Percentiles rank a stretch among this genome's conserved stretches.
Conservation (phyloP, 768 basidiomycete species). For the Megacollybia marginata region DNA sequence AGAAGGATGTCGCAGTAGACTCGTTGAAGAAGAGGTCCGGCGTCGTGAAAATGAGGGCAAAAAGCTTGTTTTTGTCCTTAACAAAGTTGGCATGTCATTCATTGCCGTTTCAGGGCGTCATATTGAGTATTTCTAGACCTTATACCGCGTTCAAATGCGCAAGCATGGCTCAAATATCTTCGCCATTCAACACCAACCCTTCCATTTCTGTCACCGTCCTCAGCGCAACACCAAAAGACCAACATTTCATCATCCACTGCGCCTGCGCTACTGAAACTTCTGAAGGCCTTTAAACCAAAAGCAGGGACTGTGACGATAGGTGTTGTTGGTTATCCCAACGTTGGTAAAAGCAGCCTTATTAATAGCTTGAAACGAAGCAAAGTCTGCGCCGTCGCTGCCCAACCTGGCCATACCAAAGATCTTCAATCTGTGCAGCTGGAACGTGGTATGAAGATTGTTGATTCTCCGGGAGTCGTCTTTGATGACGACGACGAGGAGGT, state of each 20-base stretch:
- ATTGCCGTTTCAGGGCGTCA: background rate
- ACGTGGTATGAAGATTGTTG: constrained; percentile 85
- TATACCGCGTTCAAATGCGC: constrained; percentile 80
- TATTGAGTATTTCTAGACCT: constrained; percentile 49
- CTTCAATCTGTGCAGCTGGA: constrained; percentile 90
- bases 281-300: constrained; percentile 77
- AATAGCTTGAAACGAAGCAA: constrained; percentile 87
- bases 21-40: constrained; percentile 92
- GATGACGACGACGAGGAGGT: constrained; percentile 62
- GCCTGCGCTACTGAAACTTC: constrained; percentile 68
- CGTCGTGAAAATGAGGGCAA: constrained; percentile 84
- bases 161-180: constrained; percentile 86
- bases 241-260: constrained; percentile 76
- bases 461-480: constrained; percentile 97
- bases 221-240: constrained; percentile 69
- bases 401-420: constrained; percentile 90
- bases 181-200: constrained; percentile 89
- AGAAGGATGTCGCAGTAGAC: constrained; percentile 82
- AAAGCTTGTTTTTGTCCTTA: constrained; percentile 88
- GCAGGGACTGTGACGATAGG: constrained; percentile 75
- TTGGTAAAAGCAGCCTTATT: constrained; percentile 92
- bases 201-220: constrained; percentile 78
- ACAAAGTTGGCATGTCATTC: constrained; percentile 77
- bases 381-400: constrained; percentile 91
- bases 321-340: constrained; percentile 95